These are phyloP conservation scores for Diaporthe helianthi DNA, from an alignment of 2,329 filamentous ascomycete species.

Conservation along the genomic window DNA sequence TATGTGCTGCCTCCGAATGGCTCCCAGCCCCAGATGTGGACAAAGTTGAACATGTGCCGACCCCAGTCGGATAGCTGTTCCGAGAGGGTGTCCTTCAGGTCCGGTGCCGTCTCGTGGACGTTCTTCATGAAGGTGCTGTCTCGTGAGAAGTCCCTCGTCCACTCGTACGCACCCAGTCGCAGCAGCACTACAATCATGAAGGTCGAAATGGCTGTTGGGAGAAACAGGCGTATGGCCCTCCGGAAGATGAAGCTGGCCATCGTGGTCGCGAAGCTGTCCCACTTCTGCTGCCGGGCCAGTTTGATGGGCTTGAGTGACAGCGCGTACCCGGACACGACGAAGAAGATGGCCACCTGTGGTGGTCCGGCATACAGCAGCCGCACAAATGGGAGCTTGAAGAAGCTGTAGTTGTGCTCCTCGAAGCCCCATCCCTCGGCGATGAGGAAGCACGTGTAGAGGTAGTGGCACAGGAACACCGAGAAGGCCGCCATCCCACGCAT, in stretches of 20 bases:
- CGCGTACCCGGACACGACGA: slow-evolving; percentile 68
- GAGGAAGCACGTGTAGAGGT: slow-evolving; percentile 58
- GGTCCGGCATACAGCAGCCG: slow-evolving; percentile 62
- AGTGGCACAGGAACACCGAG: slow-evolving; percentile 64
- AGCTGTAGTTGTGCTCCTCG: slow-evolving; percentile 51
- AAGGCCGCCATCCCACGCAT: slow-evolving; percentile 64
- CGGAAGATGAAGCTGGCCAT: slow-evolving; percentile 60
- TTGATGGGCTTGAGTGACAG: slow-evolving; percentile 61
- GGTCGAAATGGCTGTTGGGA: slow-evolving; percentile 59
- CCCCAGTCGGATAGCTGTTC: slow-evolving; percentile 56
- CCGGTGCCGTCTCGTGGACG: slow-evolving; percentile 56
- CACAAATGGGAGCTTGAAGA: slow-evolving; percentile 61
- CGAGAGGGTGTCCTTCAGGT: slow-evolving; percentile 45
- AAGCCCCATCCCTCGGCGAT: slow-evolving; percentile 60
- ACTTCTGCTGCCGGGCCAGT: slow-evolving; percentile 41
- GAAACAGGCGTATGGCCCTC: slow-evolving; percentile 58
- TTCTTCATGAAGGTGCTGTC: slow-evolving; percentile 54
- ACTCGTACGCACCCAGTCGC: slow-evolving; percentile 55
- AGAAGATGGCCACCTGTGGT: slow-evolving; percentile 66
- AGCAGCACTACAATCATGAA: slow-evolving; percentile 54
- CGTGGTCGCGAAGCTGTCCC: slow-evolving; percentile 50
- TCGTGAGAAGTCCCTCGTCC: slow-evolving; percentile 53
- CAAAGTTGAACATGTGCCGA: slow-evolving; percentile 55
- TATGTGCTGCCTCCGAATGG: slow-evolving; percentile 54
- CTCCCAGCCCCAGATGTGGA: slow-evolving; percentile 60